Base-by-base conservation (phyloP, 208 protist genomes). In the Vickermania ingenoplastis region DNA sequence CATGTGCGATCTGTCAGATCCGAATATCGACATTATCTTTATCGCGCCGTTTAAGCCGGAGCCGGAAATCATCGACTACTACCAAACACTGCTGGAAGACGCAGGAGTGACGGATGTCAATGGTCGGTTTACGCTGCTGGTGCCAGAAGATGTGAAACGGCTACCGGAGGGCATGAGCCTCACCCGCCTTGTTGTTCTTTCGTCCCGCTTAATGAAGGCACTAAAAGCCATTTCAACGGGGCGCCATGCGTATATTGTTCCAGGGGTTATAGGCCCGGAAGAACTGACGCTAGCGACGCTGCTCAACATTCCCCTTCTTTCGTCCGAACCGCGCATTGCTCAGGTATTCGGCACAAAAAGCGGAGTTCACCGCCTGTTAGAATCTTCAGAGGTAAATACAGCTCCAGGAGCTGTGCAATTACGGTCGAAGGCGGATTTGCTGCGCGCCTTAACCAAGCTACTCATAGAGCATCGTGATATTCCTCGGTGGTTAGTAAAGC, bases 311-410 rank as follows among this genome's bases (percentile, higher is more conserved):
- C 89, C 92, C 14, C 65, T 97, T 65, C 74, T 97, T 31, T 73
- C 71, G 29, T 52, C 87, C 0, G 89, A 95, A 56, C 85, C 92
- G 27, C 70, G 57, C 3, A 69, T 92, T 17, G 79, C 85, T 29
- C 85, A 86, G 55, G 81, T 72, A 4, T 91, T 95, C 67, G 83
- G 83, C 36, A 90, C 79, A 17, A 95, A 95, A 64, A 92, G 77
- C 51, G 92, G 92, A 26, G 63, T 59, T 45, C 58, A 84, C 51
- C 69, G 83, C 0, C 65, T 97, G 14, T 60, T 97, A 17, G 79
- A 90, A 36, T 51, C 80, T 5, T 84, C 92, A 3, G 81, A 92
- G 24, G 78, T 97, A 14, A 50, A 73, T n/a, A 86, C 69, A 2
- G 86, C 83, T 4, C 52, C 77, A 23, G 89, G 87, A 2, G 75